phyloP scores from a whole-genome alignment of 1,139 yeast genomes.

The Kodamaea derodonti region DNA sequence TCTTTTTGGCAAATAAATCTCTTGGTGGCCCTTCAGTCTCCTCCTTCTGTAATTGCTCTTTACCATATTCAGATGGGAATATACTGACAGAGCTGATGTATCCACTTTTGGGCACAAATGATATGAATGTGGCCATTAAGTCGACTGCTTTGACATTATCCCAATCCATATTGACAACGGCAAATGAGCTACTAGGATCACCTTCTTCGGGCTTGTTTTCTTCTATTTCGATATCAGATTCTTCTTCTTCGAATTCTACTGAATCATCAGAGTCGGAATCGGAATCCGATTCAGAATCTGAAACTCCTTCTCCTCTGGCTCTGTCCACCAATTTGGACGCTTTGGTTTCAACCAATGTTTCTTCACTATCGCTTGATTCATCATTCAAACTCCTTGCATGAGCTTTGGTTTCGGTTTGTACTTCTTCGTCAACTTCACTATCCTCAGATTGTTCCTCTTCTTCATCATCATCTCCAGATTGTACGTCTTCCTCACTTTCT shows the following conservation, averaged over 20 bases:
- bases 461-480: slow-evolving; percentile 17
- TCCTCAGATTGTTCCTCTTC: slow-evolving; percentile 21
- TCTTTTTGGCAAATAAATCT: slow-evolving; percentile 59
- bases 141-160: slow-evolving; percentile 86
- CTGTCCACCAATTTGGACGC: slow-evolving; percentile 41
- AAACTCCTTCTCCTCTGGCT: slow-evolving; percentile 65
- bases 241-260: slow-evolving; percentile 34
- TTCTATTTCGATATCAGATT: slow-evolving; percentile 55
- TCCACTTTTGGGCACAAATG: slow-evolving; percentile 82
- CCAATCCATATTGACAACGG: slow-evolving; percentile 97
- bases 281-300: slow-evolving; percentile 23
- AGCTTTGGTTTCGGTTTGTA: slow-evolving; percentile 16
- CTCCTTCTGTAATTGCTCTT: slow-evolving; percentile 86
- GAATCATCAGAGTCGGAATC: slow-evolving; percentile 28
- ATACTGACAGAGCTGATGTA: slow-evolving; percentile 65
- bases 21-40: slow-evolving; percentile 91
- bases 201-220: slow-evolving; percentile 71
- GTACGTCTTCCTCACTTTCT: slow-evolving; percentile 15
- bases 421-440: slow-evolving; percentile 19
- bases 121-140: slow-evolving; percentile 81
- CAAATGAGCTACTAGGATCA: slow-evolving; percentile 77
- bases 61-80: slow-evolving; percentile 94
- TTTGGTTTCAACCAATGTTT: slow-evolving; percentile 18
- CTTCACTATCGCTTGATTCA: slow-evolving; percentile 1
- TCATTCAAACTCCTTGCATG: slow-evolving; percentile 14